These are phyloP conservation scores for Monoraphidium neglectum DNA, from an alignment of 139 green algal genomes.

Conservation along the genomic window DNA sequence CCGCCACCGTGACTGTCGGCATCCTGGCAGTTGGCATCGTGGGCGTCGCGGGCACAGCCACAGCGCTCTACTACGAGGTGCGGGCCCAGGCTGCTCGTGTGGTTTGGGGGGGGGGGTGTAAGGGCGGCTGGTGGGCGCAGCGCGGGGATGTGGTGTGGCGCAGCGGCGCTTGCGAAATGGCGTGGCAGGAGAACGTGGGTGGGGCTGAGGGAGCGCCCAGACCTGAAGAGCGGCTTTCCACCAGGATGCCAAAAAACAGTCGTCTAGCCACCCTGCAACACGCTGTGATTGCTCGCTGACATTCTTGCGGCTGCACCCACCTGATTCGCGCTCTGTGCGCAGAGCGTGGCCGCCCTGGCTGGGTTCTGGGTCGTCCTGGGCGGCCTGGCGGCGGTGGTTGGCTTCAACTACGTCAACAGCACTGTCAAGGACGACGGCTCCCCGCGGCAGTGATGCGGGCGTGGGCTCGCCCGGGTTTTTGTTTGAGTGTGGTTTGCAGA, in stretches of 20 bases:
- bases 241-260: no score
- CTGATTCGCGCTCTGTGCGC: neutral
- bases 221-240: no score
- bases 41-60: slow-evolving; percentile 62
- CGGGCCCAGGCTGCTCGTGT: neutral
- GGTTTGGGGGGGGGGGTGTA: neutral
- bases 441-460: neutral
- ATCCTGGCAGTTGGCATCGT: slow-evolving; percentile 55
- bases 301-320: neutral
- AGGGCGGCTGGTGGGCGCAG: neutral
- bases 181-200: no score
- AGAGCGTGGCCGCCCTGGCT: slow-evolving; percentile 49
- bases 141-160: neutral
- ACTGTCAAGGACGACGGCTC: slow-evolving; percentile 16
- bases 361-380: slow-evolving; percentile 56
- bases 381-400: slow-evolving; percentile 9
- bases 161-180: neutral
- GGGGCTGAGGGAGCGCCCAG: no score
- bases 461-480: no score
- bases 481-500: no score
- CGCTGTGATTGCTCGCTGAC: no score
- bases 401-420: slow-evolving; percentile 49
- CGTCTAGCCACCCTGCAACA: no score
- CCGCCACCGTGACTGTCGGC: slow-evolving; percentile 38
- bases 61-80: slow-evolving; percentile 65